Conservation (phyloP, 306 rosid genomes). For the Mimosa pudica region DNA sequence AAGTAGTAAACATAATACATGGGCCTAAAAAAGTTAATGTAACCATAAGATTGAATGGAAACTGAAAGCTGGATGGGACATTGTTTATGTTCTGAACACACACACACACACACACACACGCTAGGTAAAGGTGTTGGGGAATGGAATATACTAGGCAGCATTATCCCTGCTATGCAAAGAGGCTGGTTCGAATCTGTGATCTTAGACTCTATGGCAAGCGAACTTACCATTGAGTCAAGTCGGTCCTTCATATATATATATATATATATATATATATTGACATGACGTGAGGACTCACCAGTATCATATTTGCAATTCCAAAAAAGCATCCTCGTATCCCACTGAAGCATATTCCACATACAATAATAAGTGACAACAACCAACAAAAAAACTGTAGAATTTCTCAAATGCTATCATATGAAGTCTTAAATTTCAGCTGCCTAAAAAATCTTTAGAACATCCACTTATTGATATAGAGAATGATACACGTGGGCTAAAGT, state of each 20-base stretch:
- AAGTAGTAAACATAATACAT: not conserved
- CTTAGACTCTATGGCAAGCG: too few species aligned
- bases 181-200: too few species aligned
- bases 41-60: not conserved
- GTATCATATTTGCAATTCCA: slow-evolving; percentile 92
- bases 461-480: not conserved
- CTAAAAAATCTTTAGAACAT: slow-evolving; percentile 13
- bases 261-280: not conserved
- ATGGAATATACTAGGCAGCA: too few species aligned
- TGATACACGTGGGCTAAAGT: not conserved
- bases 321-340: slow-evolving; percentile 92
- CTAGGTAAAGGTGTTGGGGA: too few species aligned
- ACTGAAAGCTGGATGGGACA: not conserved
- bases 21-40: not conserved
- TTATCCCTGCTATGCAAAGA: too few species aligned
- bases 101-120: not conserved
- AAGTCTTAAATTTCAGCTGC: slow-evolving; percentile 3
- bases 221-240: too few species aligned
- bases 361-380: not conserved
- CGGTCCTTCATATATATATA: too few species aligned
- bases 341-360: slow-evolving; percentile 56
- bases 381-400: not conserved
- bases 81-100: not conserved
- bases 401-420: not conserved
- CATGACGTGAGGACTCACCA: slow-evolving; percentile 58